A percentile compares a stretch with the other conserved stretches of the same genome.
Conservation (phyloP, 305 asterid species). For the Lippia alba region DNA sequence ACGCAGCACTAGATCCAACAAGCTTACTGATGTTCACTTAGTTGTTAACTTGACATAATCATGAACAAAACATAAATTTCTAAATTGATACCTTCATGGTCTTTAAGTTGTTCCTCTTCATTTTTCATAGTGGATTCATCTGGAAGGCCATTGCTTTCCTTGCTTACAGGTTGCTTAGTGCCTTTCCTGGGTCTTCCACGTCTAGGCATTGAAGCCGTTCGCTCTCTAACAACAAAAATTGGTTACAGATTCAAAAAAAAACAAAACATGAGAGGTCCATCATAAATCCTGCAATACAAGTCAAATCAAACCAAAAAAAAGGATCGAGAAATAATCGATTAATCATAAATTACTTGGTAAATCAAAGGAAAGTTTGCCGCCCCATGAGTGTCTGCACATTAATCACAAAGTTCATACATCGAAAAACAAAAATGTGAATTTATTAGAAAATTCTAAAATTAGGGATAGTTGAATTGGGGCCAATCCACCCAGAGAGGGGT, state of each 20-base stretch:
- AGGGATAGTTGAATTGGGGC: too few relatives aligned
- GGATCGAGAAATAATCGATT: not conserved
- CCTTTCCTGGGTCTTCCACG: conserved; percentile 36
- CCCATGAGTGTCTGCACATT: not conserved
- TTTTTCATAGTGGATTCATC: conserved; percentile 28
- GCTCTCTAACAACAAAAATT: conserved; percentile 20
- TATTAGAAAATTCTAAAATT: too few relatives aligned
- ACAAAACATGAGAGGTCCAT: conserved; percentile 18
- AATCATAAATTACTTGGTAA: not conserved
- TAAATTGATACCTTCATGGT: conserved; percentile 42
- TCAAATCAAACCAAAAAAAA: not conserved
- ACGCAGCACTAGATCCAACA: not conserved
- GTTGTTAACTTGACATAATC: conserved; percentile 1
- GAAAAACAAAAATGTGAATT: too few relatives aligned
- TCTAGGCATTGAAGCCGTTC: conserved; percentile 41
- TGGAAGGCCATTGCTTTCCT: conserved; percentile 20
- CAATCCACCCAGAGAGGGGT: too few relatives aligned
- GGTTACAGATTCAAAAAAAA: not conserved
- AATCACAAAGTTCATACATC: not conserved
- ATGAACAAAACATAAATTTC: conserved; percentile 12
- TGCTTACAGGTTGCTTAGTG: conserved; percentile 29
- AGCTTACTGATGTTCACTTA: not conserved
- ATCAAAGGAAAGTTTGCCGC: not conserved
- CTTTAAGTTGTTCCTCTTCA: conserved; percentile 37
- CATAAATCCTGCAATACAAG: conserved; percentile 19